Conservation (phyloP, 2,329 filamentous ascomycete genomes). For the Teratosphaeria zuluensis region DNA sequence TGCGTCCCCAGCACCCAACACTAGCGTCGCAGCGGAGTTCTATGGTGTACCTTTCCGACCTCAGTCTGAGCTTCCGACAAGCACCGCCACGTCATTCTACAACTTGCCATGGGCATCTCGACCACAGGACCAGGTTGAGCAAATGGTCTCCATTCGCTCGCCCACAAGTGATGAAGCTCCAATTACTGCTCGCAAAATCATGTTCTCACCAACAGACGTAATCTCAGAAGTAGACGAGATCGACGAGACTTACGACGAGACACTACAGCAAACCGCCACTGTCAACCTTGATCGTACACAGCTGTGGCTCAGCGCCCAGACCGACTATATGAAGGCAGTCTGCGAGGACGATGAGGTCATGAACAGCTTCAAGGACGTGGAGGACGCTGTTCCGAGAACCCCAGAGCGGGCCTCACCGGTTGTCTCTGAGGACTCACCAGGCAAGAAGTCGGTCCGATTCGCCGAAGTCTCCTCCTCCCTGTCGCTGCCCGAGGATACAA, state of each 20-base stretch:
- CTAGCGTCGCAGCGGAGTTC: slow-evolving; percentile 84
- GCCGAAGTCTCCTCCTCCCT: slow-evolving; percentile 8
- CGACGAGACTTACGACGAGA: slow-evolving; percentile 63
- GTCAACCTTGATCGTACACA: slow-evolving; percentile 78
- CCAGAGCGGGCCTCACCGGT: slow-evolving; percentile 16
- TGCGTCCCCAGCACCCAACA: slow-evolving; percentile 55
- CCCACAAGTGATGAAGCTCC: slow-evolving; percentile 35
- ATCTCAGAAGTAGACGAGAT: slow-evolving; percentile 35
- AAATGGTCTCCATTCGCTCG: slow-evolving; percentile 51
- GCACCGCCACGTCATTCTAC: slow-evolving; percentile 85
- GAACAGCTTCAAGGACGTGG: slow-evolving; percentile 20
- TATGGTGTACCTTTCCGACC: slow-evolving; percentile 72
- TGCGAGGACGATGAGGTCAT: slow-evolving; percentile 21
- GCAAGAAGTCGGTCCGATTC: slow-evolving; percentile 70
- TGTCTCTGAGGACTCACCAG: slow-evolving; percentile 26
- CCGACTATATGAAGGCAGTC: slow-evolving; percentile 47
- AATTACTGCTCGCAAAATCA: slow-evolving; percentile 52
- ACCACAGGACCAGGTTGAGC: slow-evolving; percentile 47
- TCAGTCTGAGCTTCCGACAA: slow-evolving; percentile 56
- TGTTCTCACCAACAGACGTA: slow-evolving; percentile 29
- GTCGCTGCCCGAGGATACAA: slow-evolving; percentile 11
- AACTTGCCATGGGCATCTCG: slow-evolving; percentile 58
- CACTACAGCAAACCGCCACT: slow-evolving; percentile 60
- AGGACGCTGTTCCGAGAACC: slow-evolving; percentile 21
- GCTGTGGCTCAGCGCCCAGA: slow-evolving; percentile 76